Base-by-base conservation (phyloP, 2,329 filamentous ascomycete genomes). In the Paraconiothyrium brasiliense region DNA sequence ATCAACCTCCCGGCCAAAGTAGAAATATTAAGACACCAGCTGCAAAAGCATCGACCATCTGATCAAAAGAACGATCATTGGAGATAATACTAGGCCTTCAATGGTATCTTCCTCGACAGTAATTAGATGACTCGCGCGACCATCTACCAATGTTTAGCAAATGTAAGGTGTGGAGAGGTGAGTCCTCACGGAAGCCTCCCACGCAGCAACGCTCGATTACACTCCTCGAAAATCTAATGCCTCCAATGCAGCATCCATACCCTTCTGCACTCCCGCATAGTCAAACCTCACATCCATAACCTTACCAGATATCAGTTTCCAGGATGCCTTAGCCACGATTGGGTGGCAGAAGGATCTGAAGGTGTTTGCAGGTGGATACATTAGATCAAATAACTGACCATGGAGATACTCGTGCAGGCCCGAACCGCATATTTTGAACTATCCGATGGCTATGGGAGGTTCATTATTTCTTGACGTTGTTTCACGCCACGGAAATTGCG, bases 201-300 rank as follows among this genome's bases (percentile, higher is more conserved):
- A 78, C 1, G 58, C 65, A 2, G 76, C 74, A 37, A 79, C 67
- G 61, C 77, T 78, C 60, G 77, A 71, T 60, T 75, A 75, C 4
- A 39, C 65, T 4, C 77, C 77, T 37, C 62, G 61, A 34, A 65
- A 68, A 20, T 57, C 71, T 32, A 78, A 13, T 1, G 73, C 73
- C 52, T 75, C 73, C 57, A 76, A 69, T 1, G 65, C 76, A 14
- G 67, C 71, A 48, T 75, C 68, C 27, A 79, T 52, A 0, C 66
- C 77, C 35, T 65, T 62, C 55, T 72, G 71, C 13, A 75, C 64
- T 6, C 76, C 76, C 3, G 76, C 76, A 65, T 74, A 76, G 60
- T 79, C 75, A 47, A 78, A 78, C 4, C 75, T 73, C 16, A 76
- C 62, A 58, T 77, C 71, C 0, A 76, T 73, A 14, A 74, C 76